A percentile compares a stretch with the other conserved stretches of the same genome.
These are phyloP conservation scores for Prosopis cineraria DNA, from an alignment of 306 rosid genomes.

Conservation along the genomic window DNA sequence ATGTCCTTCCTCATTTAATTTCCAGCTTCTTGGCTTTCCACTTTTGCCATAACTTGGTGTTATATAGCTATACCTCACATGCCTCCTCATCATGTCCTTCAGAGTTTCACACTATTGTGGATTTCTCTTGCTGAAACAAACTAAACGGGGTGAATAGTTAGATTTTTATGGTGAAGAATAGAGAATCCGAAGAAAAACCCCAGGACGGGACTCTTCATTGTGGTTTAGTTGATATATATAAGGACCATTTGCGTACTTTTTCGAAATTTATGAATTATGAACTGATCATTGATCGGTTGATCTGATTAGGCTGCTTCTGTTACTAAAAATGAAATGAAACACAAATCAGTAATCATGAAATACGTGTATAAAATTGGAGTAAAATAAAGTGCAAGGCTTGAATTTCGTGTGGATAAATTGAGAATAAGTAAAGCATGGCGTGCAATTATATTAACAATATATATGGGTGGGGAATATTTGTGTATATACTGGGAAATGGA, in stretches of 20 bases:
- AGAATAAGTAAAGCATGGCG: background rate
- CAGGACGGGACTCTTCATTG: too few species aligned
- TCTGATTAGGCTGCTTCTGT: too few species aligned
- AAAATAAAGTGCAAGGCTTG: too few species aligned
- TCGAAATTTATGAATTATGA: too few species aligned
- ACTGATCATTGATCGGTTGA: too few species aligned
- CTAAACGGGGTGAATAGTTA: background rate
- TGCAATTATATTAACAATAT: background rate
- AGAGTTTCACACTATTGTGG: background rate
- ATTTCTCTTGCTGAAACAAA: background rate
- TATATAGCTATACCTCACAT: constrained; percentile 24
- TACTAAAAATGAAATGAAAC: too few species aligned
- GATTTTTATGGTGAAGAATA: background rate
- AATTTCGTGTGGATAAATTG: too few species aligned
- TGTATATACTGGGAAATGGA: background rate
- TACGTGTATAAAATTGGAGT: too few species aligned
- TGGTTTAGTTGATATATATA: too few species aligned
- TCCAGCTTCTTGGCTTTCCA: constrained; percentile 30
- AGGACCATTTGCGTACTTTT: too few species aligned
- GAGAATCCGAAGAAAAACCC: background rate
- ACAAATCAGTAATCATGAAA: too few species aligned
- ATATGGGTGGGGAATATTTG: background rate
- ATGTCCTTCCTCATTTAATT: constrained; percentile 44
- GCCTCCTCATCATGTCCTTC: constrained; percentile 27
- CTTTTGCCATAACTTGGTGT: constrained; percentile 37